Evolutionary conservation across 2,329 filamentous ascomycete species (phyloP), one percentile per base, ranked within the genome.

Genomic region (Curvularia lunata): DNA sequence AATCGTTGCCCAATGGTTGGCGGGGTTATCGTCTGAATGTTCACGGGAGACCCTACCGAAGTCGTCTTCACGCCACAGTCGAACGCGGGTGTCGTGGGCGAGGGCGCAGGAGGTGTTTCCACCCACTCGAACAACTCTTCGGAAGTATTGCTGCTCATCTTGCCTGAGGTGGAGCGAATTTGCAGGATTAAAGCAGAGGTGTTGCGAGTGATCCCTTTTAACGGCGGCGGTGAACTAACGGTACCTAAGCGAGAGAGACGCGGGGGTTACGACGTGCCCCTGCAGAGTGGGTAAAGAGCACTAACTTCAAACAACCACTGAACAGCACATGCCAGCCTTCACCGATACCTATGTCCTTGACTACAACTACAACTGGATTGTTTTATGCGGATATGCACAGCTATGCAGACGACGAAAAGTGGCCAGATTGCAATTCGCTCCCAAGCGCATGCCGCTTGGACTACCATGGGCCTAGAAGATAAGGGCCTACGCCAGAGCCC

Each of bases 81-180:
- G 52, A 83, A 81, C 48, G 79, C 71, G 56, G 84, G 80, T 48
- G 82, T 79, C 58, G 79, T 78, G 59, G 82, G 81, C 52, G 75
- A 78, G 48, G 83, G 78, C 64, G 85, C 85, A 64, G 83, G 78
- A 59, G 86, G 86, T 69, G 86, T 89, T 69, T 86, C 80, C 63
- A 88, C 84, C 75, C 88, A 91, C 77, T 90, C 86, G 75, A 90
- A 89, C 25, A 78, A 80, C 66, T 83, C 81, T 74, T 84, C 83
- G 41, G 79, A 79, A 52, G 67, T 70, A 58, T 74, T 68, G 59
- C 71, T 73, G 62, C 69, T 73, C 65, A 73, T 72, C 60, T 72
- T 75, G 59, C 70, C 63, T 64, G 71, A 72, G 53, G 60, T 67
- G 57, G 59, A 56, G 59, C 68, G 71, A 73, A 68, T 73, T 74